Conservation (phyloP, 1,139 yeast species). For the Zygosaccharomyces sapae region DNA sequence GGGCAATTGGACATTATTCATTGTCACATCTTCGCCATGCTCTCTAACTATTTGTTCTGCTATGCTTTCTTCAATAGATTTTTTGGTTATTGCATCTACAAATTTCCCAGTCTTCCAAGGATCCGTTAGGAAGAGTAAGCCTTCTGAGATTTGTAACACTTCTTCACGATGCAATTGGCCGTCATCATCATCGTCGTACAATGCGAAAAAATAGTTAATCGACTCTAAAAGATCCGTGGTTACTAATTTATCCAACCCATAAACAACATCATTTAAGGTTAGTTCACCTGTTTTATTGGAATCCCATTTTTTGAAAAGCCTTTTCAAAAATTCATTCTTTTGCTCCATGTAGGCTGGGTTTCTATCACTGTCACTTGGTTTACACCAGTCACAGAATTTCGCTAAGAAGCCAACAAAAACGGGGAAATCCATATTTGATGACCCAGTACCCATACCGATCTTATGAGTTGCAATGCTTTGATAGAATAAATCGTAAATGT, state of each 20-base stretch:
- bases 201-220: conserved; percentile 71
- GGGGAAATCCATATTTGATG: conserved; percentile 68
- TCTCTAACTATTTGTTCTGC: conserved; percentile 53
- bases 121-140: conserved; percentile 69
- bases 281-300: conserved; percentile 50
- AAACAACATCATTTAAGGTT: conserved; percentile 62
- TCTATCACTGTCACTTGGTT: conserved; percentile 38
- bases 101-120: conserved; percentile 74
- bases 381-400: conserved; percentile 78
- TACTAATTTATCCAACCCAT: conserved; percentile 66
- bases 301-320: conserved; percentile 74
- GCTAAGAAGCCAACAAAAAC: conserved; percentile 71
- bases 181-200: conserved; percentile 60
- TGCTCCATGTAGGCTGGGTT: conserved; percentile 38
- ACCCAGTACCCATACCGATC: conserved; percentile 64
- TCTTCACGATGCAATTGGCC: conserved; percentile 74
- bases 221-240: conserved; percentile 75
- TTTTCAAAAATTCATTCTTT: conserved; percentile 48
- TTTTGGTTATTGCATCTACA: conserved; percentile 57
- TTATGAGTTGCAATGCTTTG: conserved; percentile 65
- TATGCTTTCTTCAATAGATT: conserved; percentile 57
- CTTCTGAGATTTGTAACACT: conserved; percentile 81
- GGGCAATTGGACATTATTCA: conserved; percentile 49
- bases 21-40: conserved; percentile 31
- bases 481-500: conserved; percentile 81